Percentiles rank a stretch among this genome's conserved stretches.
These are phyloP conservation scores for Scedosporium dehoogii DNA, from an alignment of 2,329 filamentous ascomycete species.

Conservation along the genomic window DNA sequence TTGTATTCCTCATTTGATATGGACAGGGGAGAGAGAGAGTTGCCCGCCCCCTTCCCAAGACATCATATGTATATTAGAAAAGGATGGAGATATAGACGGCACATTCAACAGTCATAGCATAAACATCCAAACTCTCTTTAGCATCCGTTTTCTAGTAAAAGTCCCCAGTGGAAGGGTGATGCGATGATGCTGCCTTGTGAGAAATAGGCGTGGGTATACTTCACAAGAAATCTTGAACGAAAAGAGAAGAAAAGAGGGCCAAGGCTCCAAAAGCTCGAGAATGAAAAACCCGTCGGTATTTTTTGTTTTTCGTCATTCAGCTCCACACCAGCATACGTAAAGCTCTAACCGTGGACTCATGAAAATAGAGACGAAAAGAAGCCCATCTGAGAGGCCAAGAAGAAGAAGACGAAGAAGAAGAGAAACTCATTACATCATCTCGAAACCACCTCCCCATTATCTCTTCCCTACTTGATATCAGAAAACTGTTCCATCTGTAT, in stretches of 20 bases:
- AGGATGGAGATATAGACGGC: neutral
- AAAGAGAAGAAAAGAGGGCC: neutral
- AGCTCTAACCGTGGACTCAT: neutral
- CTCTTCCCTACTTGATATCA: slow-evolving; percentile 28
- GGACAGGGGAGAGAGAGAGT: neutral
- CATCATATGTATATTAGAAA: slow-evolving; percentile 1
- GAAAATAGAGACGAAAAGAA: neutral
- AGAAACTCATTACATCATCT: neutral
- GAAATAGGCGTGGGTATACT: neutral
- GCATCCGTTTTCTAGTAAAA: neutral
- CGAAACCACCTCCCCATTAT: neutral
- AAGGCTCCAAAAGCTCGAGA: neutral
- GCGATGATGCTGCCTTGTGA: neutral
- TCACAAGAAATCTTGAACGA: neutral
- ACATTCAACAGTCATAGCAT: neutral
- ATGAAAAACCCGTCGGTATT: neutral
- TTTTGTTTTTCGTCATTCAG: neutral
- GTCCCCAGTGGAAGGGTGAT: neutral
- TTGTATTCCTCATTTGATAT: neutral
- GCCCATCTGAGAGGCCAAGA: neutral
- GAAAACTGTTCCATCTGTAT: slow-evolving; percentile 94
- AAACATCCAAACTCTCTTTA: neutral
- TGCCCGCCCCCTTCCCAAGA: neutral
- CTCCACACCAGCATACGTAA: neutral
- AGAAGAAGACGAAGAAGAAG: neutral